Evolutionary conservation across 768 basidiomycete genomes (phyloP).

Genomic region (Tulasnella sp.): DNA sequence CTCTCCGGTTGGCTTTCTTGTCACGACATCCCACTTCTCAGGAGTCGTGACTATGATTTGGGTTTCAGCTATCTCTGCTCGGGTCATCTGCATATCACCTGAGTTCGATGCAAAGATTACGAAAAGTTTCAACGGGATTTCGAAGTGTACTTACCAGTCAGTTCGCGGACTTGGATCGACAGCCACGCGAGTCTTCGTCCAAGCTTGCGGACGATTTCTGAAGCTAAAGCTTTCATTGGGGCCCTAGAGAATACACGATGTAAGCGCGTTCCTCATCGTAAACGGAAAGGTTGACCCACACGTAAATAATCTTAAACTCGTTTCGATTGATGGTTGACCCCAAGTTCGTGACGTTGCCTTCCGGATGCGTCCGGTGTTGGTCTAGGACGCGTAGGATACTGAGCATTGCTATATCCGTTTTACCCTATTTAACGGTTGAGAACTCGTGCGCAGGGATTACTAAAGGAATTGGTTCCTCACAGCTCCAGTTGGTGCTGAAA

Average conservation of each 20-base stretch:
- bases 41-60: constrained; percentile 99
- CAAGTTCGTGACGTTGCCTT: constrained; percentile 43
- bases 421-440: constrained; percentile 62
- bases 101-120: constrained; percentile 14
- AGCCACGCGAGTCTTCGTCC: constrained; percentile 90
- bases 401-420: constrained; percentile 98
- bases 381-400: constrained; percentile 85
- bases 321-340: constrained; percentile 63
- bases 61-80: constrained; percentile 89
- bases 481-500: constrained; percentile 92
- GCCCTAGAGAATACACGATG: constrained; percentile 56
- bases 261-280: neutral
- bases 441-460: neutral
- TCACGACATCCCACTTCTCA: constrained; percentile 99
- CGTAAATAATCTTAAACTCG: constrained; percentile 95
- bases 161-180: constrained; percentile 79
- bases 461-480: constrained; percentile 53
- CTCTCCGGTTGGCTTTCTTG: constrained; percentile 94
- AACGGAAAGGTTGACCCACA: constrained; percentile 54
- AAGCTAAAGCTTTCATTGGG: constrained; percentile 97
- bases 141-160: constrained; percentile 68
- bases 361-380: constrained; percentile 58
- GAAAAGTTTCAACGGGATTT: neutral
- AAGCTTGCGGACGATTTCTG: constrained; percentile 93
- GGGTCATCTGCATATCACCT: constrained; percentile 97